Evolutionary conservation across 805 yeast species (phyloP).

Genomic region (Cephaloascus albidus): DNA sequence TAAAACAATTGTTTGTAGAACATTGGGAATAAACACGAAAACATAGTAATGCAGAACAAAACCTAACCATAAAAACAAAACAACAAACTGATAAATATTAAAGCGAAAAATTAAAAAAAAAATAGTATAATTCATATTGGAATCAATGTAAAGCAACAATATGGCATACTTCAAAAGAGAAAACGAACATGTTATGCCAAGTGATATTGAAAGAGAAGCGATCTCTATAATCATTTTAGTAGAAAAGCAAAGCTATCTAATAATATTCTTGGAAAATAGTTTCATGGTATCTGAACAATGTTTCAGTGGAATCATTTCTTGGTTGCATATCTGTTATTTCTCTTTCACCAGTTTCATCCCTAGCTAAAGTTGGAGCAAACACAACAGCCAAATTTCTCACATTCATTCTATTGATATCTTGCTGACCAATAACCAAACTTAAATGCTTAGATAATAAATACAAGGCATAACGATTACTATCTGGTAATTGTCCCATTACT

Average conservation of each 20-base stretch:
- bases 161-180: too few species aligned
- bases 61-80: too few species aligned
- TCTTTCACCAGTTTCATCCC: constrained; percentile 69
- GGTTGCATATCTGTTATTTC: constrained; percentile 82
- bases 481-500: constrained; percentile 48
- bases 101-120: too few species aligned
- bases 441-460: constrained; percentile 56
- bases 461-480: constrained; percentile 55
- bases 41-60: too few species aligned
- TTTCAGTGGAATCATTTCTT: constrained; percentile 71
- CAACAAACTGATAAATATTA: too few species aligned
- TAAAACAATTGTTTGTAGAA: too few species aligned
- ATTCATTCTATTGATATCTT: constrained; percentile 68
- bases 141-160: too few species aligned
- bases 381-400: constrained; percentile 79
- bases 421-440: constrained; percentile 41
- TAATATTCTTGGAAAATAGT: constrained; percentile 19
- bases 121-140: too few species aligned
- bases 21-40: too few species aligned
- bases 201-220: too few species aligned
- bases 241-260: background rate
- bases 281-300: constrained; percentile 43
- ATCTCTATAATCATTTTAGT: too few species aligned
- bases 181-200: too few species aligned
- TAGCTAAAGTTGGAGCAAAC: constrained; percentile 86